A percentile compares a stretch with the other conserved stretches of the same genome.
Conservation (phyloP, 257 asterid genomes). For the Coffea eugenioides region DNA sequence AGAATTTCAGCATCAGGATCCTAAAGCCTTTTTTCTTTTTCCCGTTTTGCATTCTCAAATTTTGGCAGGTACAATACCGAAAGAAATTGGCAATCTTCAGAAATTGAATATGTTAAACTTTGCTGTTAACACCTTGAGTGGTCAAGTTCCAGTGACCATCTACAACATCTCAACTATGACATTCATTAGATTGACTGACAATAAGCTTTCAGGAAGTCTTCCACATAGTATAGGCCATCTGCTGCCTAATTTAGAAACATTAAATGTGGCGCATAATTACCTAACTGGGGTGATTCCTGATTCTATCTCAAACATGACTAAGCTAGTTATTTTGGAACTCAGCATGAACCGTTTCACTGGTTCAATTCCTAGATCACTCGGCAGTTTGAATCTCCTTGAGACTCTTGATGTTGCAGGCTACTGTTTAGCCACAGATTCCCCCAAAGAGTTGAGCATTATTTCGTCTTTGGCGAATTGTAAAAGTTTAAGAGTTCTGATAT, state of each 20-base stretch:
- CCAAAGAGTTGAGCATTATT: constrained; percentile 13
- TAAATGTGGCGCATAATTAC: constrained; percentile 5
- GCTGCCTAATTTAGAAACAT: constrained; percentile 10
- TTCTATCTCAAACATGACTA: constrained; percentile 17
- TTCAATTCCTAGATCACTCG: constrained; percentile 32
- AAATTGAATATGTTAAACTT: background rate
- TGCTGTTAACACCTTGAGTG: constrained; percentile 6
- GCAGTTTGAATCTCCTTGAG: constrained; percentile 24
- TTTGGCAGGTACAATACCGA: constrained; percentile 14
- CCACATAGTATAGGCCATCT: constrained; percentile 20
- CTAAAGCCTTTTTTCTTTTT: background rate
- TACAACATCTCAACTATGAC: constrained; percentile 5
- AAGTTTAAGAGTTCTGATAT: background rate
- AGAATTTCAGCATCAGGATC: too few species aligned
- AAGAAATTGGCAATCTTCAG: constrained; percentile 8
- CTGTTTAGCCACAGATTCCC: constrained; percentile 21
- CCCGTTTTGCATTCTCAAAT: too few species aligned
- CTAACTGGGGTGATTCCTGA: constrained; percentile 20
- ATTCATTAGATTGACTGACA: constrained; percentile 3
- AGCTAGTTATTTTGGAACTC: too few species aligned
- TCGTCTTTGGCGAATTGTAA: constrained; percentile 23
- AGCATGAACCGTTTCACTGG: constrained; percentile 26
- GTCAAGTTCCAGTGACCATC: constrained; percentile 3
- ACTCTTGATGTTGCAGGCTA: constrained; percentile 21
- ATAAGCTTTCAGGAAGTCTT: constrained; percentile 22